These are phyloP conservation scores for Globisporangium paddicum DNA, from an alignment of 352 stramenopile species.

Conservation along the genomic window DNA sequence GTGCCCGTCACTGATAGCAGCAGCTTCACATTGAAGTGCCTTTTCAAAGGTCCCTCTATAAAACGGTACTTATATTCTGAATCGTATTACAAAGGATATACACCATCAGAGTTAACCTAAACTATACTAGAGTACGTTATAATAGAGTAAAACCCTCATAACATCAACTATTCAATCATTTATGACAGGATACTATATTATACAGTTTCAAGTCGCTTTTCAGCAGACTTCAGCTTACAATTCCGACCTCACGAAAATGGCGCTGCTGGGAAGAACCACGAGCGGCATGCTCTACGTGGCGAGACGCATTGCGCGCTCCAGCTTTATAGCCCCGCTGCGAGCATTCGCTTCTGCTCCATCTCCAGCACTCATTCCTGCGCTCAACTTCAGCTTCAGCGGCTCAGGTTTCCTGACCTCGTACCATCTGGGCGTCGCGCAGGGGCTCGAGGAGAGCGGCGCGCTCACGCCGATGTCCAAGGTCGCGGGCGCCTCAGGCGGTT, in stretches of 20 bases:
- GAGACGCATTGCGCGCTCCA: too few species aligned
- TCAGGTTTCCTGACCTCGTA: conserved; percentile 78
- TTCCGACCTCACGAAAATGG: neutral
- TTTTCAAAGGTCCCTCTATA: neutral
- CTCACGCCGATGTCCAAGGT: conserved; percentile 50
- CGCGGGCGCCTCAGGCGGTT: conserved; percentile 65
- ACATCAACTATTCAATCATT: too few species aligned
- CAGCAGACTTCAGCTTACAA: too few species aligned
- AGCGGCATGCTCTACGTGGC: too few species aligned
- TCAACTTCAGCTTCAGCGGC: conserved; percentile 77
- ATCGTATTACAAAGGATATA: neutral
- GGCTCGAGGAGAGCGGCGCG: conserved; percentile 43
- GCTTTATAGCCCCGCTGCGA: neutral
- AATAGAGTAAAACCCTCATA: too few species aligned
- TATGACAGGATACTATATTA: neutral
- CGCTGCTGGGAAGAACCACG: neutral
- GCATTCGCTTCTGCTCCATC: neutral
- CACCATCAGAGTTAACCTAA: neutral
- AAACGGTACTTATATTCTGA: neutral
- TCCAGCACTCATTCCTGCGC: neutral
- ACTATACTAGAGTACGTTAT: too few species aligned
- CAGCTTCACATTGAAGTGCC: conserved; percentile 4
- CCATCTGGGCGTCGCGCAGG: conserved; percentile 65
- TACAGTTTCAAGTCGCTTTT: neutral
- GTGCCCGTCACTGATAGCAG: neutral